A percentile compares a stretch with the other conserved stretches of the same genome.
Evolutionary conservation across 306 rosid genomes (phyloP).

Genomic region (Coriaria nepalensis): DNA sequence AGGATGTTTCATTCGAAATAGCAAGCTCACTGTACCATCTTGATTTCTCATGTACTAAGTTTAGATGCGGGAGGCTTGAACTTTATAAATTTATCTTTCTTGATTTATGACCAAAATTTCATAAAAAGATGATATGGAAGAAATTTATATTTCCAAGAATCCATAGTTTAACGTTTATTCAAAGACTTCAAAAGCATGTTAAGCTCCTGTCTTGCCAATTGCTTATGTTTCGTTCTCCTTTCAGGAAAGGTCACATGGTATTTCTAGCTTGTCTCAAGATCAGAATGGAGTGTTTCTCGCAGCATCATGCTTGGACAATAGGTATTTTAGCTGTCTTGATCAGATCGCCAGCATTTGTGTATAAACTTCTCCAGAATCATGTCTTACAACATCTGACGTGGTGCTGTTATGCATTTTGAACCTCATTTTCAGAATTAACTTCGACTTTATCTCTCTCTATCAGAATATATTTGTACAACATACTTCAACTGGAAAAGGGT

Average conservation of each 20-base stretch:
- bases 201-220: no score
- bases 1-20: not conserved
- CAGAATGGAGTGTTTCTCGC: conserved; percentile 59
- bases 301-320: conserved; percentile 89
- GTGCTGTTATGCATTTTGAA: not conserved
- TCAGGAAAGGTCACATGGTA: conserved; percentile 77
- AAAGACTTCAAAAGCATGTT: no score
- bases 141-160: no score
- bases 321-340: conserved; percentile 30
- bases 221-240: conserved; percentile 8
- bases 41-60: no score
- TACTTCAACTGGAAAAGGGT: conserved; percentile 83
- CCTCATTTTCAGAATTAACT: conserved; percentile 4
- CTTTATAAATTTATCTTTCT: no score
- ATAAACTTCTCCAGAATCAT: no score
- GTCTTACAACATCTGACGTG: no score
- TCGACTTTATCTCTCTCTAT: conserved; percentile 4
- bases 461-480: conserved; percentile 68
- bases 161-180: no score
- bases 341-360: not conserved
- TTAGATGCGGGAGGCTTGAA: no score
- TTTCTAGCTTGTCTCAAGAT: conserved; percentile 96
- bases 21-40: not conserved
- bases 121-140: no score
- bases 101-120: no score